phyloP scores from a whole-genome alignment of 441 rosid species.

The Jatropha multifida region DNA sequence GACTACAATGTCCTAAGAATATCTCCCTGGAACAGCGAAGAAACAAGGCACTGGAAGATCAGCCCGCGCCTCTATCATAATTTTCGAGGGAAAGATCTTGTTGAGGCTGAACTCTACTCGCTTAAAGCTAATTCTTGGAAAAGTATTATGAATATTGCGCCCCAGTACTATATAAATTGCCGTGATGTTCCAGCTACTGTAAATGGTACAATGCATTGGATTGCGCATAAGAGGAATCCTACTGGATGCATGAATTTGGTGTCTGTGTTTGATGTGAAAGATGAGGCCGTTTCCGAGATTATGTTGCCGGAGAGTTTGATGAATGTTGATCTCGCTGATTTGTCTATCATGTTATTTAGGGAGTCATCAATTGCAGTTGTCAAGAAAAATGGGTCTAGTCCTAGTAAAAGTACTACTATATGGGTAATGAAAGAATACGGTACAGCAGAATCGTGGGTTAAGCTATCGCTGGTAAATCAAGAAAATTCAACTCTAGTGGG shows the following conservation, averaged over 20 bases:
- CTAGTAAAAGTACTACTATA: neutral
- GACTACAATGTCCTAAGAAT: no score
- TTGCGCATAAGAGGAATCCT: neutral
- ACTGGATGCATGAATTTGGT: neutral
- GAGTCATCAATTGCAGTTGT: neutral
- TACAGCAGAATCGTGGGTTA: constrained; percentile 16
- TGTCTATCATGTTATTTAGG: neutral
- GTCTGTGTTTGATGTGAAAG: constrained; percentile 15
- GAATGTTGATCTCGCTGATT: neutral
- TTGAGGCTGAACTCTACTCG: constrained; percentile 8
- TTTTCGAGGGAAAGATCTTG: no score
- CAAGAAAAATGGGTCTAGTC: no score
- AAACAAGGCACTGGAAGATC: no score
- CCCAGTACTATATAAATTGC: neutral
- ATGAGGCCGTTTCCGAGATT: constrained; percentile 21
- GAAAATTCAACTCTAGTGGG: constrained; percentile 11
- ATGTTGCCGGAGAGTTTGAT: constrained; percentile 16
- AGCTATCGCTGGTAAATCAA: neutral
- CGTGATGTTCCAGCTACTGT: neutral
- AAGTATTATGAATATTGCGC: neutral
- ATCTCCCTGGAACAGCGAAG: no score
- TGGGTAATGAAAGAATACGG: constrained; percentile 24
- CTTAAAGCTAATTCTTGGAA: constrained; percentile 20
- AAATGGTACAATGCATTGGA: constrained; percentile 22
- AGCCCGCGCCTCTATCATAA: no score